Conservation (phyloP, 2,329 filamentous ascomycete species). For the Trichoderma atroviride region DNA sequence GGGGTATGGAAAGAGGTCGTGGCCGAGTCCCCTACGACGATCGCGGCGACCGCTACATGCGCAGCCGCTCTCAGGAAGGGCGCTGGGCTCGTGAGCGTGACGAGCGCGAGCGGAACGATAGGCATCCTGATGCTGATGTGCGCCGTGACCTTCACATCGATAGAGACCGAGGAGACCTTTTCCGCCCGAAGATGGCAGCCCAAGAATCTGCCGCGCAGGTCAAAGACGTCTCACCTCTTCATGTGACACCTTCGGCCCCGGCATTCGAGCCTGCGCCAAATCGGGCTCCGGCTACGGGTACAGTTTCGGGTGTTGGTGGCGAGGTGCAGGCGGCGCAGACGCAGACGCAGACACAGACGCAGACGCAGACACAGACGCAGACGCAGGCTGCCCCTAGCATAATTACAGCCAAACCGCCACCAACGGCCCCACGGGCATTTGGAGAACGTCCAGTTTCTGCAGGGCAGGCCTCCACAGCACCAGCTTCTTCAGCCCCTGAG, state of each 20-base stretch:
- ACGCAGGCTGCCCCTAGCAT: slow-evolving; percentile 34
- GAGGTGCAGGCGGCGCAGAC: slow-evolving; percentile 35
- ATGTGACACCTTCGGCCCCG: slow-evolving; percentile 59
- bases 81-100: slow-evolving; percentile 60
- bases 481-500: slow-evolving; percentile 39
- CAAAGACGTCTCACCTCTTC: slow-evolving; percentile 60
- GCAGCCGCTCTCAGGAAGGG: slow-evolving; percentile 68
- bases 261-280: slow-evolving; percentile 60
- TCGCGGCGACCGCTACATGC: slow-evolving; percentile 61
- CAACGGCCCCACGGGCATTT: slow-evolving; percentile 57
- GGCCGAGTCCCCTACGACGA: slow-evolving; percentile 64
- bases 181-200: slow-evolving; percentile 53
- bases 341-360: slow-evolving; percentile 30
- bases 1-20: slow-evolving; percentile 52
- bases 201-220: slow-evolving; percentile 52
- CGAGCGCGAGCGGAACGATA: slow-evolving; percentile 53
- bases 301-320: slow-evolving; percentile 28
- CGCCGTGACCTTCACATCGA: slow-evolving; percentile 53
- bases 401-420: slow-evolving; percentile 51
- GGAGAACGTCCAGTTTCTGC: slow-evolving; percentile 53
- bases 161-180: slow-evolving; percentile 49
- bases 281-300: slow-evolving; percentile 41
- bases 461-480: slow-evolving; percentile 37
- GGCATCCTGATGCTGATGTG: slow-evolving; percentile 45
- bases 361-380: slow-evolving; percentile 27